A percentile compares a stretch with the other conserved stretches of the same genome.
Evolutionary conservation across 2,329 filamentous ascomycete genomes (phyloP).

Genomic region (Ophiocordyceps unilateralis): DNA sequence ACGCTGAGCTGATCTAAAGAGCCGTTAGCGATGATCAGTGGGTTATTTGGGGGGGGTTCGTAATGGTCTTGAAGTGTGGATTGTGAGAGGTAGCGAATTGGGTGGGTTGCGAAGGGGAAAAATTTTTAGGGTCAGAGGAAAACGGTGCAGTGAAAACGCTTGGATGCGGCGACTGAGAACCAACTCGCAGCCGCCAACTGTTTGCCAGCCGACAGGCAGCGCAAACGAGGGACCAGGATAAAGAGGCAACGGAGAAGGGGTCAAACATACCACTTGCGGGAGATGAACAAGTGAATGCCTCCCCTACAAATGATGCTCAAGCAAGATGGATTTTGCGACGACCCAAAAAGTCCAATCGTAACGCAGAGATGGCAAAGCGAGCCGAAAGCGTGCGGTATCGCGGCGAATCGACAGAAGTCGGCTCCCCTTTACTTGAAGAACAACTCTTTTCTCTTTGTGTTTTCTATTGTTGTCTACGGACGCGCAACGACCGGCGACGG

Average conservation of each 20-base stretch:
- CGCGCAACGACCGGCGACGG: constrained; percentile 17
- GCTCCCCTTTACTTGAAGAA: constrained; percentile 13
- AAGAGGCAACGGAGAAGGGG: constrained; percentile 11
- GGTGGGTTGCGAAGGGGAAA: not conserved
- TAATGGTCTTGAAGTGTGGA: not conserved
- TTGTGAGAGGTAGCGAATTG: not conserved
- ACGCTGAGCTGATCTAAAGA: constrained; percentile 17
- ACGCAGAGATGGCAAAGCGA: constrained; percentile 2
- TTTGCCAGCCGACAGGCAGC: not conserved
- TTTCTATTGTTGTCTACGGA: constrained; percentile 20
- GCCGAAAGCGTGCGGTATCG: not conserved
- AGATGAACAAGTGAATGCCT: constrained; percentile 99
- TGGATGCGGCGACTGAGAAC: not conserved
- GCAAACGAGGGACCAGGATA: constrained; percentile 14
- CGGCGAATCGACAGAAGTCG: constrained; percentile 5
- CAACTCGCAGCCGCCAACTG: not conserved
- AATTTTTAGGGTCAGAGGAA: not conserved
- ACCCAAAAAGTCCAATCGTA: constrained; percentile 7
- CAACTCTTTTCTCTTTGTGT: constrained; percentile 7
- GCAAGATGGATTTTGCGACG: constrained; percentile 6
- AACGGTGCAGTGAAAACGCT: not conserved
- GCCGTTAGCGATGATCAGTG: constrained; percentile 2
- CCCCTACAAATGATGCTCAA: constrained; percentile 42
- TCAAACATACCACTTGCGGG: constrained; percentile 48
- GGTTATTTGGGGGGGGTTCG: not conserved